Conservation (phyloP, 257 asterid species). For the Solanum pinnatisectum region DNA sequence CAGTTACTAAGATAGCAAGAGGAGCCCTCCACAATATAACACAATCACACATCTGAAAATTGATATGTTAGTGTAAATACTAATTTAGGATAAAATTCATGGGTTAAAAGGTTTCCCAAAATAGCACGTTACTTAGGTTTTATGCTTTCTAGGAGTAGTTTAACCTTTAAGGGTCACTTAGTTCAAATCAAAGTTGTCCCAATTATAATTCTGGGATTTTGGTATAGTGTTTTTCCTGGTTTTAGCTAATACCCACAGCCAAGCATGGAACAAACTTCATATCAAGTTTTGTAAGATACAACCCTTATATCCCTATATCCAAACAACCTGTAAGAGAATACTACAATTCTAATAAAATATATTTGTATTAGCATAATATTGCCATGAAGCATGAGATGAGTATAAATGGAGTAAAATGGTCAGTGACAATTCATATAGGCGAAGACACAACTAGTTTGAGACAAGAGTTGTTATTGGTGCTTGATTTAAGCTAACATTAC, state of each 20-base stretch:
- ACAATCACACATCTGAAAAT: not conserved
- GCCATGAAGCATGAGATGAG: not conserved
- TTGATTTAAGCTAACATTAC: not conserved
- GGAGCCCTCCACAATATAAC: not conserved
- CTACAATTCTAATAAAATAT: not conserved
- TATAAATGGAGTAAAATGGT: not conserved
- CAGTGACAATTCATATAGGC: not conserved
- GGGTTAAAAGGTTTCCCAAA: not conserved
- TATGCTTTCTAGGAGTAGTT: not conserved
- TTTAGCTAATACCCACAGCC: not conserved
- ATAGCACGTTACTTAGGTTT: not conserved
- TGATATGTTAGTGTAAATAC: not conserved
- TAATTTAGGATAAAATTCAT: not conserved
- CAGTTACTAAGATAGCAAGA: not conserved
- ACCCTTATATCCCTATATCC: not conserved
- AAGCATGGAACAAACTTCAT: not conserved
- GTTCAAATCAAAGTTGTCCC: not conserved
- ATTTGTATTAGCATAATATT: not conserved
- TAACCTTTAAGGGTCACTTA: not conserved
- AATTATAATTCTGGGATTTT: not conserved
- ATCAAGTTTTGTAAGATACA: not conserved
- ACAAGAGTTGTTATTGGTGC: not conserved
- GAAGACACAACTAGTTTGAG: not conserved
- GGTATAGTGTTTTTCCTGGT: not conserved
- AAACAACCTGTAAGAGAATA: not conserved